A percentile compares a stretch with the other conserved stretches of the same genome.
phyloP scores from a whole-genome alignment of 2,329 filamentous ascomycete genomes.

The Knoxdaviesia capensis region DNA sequence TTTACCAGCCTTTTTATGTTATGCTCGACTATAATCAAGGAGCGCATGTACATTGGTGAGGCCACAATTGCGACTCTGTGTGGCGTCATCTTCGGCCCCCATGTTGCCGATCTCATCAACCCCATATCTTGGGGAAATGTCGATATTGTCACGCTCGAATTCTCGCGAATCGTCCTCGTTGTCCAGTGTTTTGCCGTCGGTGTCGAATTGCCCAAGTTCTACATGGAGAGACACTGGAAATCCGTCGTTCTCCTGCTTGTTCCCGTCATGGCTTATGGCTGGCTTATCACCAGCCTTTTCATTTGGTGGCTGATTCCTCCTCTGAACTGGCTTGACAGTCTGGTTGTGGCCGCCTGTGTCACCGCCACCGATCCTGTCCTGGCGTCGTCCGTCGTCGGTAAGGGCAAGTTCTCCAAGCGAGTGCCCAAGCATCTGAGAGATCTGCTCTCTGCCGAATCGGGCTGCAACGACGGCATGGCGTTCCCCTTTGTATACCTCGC shows the following conservation, averaged over 20 bases:
- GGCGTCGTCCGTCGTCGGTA: constrained; percentile 93
- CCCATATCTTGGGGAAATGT: constrained; percentile 60
- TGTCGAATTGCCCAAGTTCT: constrained; percentile 76
- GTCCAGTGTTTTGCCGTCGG: constrained; percentile 86
- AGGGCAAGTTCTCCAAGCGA: constrained; percentile 94
- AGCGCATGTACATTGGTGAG: constrained; percentile 95
- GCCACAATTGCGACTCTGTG: constrained; percentile 82
- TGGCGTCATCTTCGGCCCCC: constrained; percentile 75
- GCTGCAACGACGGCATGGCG: constrained; percentile 98
- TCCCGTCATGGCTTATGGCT: constrained; percentile 94
- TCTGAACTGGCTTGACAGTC: constrained; percentile 74
- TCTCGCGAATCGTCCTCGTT: constrained; percentile 73
- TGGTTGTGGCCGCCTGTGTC: constrained; percentile 78
- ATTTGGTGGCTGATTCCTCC: constrained; percentile 76
- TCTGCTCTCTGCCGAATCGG: constrained; percentile 84
- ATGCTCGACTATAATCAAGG: constrained; percentile 94
- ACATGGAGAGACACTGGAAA: constrained; percentile 97
- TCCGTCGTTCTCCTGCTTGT: constrained; percentile 76
- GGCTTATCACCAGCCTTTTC: constrained; percentile 80
- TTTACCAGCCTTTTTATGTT: constrained; percentile 98
- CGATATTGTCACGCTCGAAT: constrained; percentile 75
- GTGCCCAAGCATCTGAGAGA: constrained; percentile 96
- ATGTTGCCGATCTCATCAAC: constrained; percentile 64
- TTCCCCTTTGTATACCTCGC: constrained; percentile 94
- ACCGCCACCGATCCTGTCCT: constrained; percentile 94